Percentiles rank a stretch among this genome's conserved stretches.
Conservation (phyloP, 371 early-diverging fungal genomes). For the Sporodiniella umbellata region DNA sequence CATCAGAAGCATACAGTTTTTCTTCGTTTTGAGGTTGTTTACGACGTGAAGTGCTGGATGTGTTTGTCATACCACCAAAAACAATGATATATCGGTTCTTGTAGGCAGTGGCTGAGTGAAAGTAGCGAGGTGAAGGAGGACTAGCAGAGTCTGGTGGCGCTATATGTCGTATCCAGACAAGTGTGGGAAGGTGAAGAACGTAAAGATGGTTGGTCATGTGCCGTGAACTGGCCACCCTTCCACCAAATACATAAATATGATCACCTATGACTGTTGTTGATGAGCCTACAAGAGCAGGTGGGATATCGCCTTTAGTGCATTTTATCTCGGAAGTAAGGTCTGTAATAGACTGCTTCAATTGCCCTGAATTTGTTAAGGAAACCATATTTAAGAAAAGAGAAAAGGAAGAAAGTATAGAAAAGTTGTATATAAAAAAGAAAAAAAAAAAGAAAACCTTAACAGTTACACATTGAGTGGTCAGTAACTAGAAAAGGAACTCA, state of each 20-base stretch:
- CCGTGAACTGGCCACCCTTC: constrained; percentile 63
- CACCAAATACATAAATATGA: constrained; percentile 73
- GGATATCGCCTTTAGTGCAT: constrained; percentile 69
- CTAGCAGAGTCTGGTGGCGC: constrained; percentile 38
- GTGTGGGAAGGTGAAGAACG: constrained; percentile 59
- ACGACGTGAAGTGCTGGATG: neutral
- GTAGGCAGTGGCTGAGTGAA: constrained; percentile 72
- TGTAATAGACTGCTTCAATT: constrained; percentile 14
- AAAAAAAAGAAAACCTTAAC: neutral
- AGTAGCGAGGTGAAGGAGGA: constrained; percentile 66
- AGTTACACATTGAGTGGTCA: neutral
- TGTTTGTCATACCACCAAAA: constrained; percentile 62
- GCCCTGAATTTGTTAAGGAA: neutral
- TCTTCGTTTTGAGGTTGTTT: constrained; percentile 16
- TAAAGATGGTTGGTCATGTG: constrained; percentile 75
- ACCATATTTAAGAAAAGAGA: neutral
- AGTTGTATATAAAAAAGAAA: neutral
- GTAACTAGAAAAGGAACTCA: neutral
- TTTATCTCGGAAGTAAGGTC: constrained; percentile 17
- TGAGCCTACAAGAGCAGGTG: constrained; percentile 76
- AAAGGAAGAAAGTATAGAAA: neutral
- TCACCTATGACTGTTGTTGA: constrained; percentile 68
- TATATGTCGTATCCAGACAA: constrained; percentile 60
- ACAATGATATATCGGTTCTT: constrained; percentile 46
- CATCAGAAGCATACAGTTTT: constrained; percentile 60